phyloP scores from a whole-genome alignment of 2,329 filamentous ascomycete genomes.

The Cercospora sojina region DNA sequence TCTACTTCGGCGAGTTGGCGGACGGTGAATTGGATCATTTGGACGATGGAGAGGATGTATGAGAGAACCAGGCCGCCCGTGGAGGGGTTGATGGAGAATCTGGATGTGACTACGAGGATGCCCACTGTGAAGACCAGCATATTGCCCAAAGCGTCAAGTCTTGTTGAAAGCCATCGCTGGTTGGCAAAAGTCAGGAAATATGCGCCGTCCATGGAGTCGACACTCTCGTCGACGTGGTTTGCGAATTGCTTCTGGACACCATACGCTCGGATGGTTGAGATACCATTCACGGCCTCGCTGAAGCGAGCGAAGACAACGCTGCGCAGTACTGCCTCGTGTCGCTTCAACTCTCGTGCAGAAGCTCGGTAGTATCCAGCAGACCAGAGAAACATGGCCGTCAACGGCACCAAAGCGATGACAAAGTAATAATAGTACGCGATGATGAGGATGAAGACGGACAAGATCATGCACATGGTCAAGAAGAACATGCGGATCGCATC shows the following conservation, averaged over 20 bases:
- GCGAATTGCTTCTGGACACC: constrained; percentile 76
- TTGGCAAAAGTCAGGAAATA: constrained; percentile 96
- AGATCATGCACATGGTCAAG: constrained; percentile 77
- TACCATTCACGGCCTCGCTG: constrained; percentile 79
- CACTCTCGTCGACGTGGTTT: constrained; percentile 64
- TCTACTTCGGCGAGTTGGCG: constrained; percentile 93
- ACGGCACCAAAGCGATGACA: constrained; percentile 64
- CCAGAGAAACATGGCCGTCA: constrained; percentile 75
- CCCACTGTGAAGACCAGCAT: constrained; percentile 82
- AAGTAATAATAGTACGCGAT: constrained; percentile 97
- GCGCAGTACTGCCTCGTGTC: constrained; percentile 84
- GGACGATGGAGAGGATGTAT: constrained; percentile 89
- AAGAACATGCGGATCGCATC: constrained; percentile 93
- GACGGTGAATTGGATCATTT: constrained; percentile 95
- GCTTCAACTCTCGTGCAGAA: constrained; percentile 90
- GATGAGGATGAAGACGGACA: constrained; percentile 82
- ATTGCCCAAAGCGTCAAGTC: constrained; percentile 81
- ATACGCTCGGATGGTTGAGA: constrained; percentile 85
- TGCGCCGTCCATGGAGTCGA: constrained; percentile 90
- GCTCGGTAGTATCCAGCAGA: constrained; percentile 85
- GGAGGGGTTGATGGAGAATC: constrained; percentile 80
- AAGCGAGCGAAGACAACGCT: constrained; percentile 90
- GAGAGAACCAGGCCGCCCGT: constrained; percentile 85
- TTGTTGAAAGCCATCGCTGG: constrained; percentile 85
- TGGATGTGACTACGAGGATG: constrained; percentile 86